Percentiles rank a stretch among this genome's conserved stretches.
Evolutionary conservation across 441 rosid genomes (phyloP).

Genomic region (Jatropha multifida): DNA sequence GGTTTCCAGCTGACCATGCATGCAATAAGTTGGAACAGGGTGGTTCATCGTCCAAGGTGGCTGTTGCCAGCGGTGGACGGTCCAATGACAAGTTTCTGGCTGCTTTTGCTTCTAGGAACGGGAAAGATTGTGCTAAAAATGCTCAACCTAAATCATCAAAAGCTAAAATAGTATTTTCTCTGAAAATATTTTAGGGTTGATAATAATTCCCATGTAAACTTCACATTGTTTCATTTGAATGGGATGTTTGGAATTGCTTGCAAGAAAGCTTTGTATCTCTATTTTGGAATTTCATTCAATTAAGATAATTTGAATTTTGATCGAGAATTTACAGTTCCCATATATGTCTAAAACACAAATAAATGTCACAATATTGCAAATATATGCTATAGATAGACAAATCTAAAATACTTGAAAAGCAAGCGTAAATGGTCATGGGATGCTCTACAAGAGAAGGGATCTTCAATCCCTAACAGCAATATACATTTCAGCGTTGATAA

Average conservation of each 20-base stretch:
- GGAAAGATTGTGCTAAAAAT: constrained; percentile 22
- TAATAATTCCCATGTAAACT: neutral
- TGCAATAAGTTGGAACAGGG: constrained; percentile 28
- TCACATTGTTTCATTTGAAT: neutral
- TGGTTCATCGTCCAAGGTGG: neutral
- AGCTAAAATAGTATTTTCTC: neutral
- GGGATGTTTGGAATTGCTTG: neutral
- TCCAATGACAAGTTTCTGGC: constrained; percentile 58
- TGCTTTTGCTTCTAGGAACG: constrained; percentile 52
- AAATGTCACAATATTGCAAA: no score
- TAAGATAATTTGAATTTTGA: neutral
- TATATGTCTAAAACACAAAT: no score
- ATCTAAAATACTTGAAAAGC: no score
- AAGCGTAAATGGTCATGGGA: neutral
- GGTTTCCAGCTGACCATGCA: constrained; percentile 72
- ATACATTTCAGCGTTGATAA: neutral
- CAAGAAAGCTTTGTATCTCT: neutral
- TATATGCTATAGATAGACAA: no score
- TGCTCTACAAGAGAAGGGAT: neutral
- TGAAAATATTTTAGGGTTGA: neutral
- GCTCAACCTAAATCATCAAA: neutral
- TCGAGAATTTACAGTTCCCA: neutral
- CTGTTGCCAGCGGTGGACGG: neutral
- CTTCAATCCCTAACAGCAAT: neutral
- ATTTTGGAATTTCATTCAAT: neutral